These are phyloP conservation scores for Proliferodiscus dingleyae DNA, from an alignment of 2,329 filamentous ascomycete genomes.

Conservation along the genomic window DNA sequence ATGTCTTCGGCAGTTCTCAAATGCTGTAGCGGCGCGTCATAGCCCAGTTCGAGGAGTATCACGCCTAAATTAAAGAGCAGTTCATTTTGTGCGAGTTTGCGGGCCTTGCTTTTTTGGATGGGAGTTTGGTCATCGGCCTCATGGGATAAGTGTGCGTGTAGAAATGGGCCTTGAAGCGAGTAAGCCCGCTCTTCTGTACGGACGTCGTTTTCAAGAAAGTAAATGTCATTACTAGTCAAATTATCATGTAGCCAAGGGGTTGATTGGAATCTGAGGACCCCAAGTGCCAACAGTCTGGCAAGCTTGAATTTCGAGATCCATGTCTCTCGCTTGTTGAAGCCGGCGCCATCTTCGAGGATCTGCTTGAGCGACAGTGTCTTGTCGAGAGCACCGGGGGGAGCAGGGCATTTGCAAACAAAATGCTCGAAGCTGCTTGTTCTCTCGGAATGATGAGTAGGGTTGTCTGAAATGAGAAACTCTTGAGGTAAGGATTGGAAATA, in stretches of 20 bases:
- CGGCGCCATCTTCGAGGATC: not conserved
- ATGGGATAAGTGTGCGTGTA: not conserved
- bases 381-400: not conserved
- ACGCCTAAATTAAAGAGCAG: conserved; percentile 2
- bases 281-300: not conserved
- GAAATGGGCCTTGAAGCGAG: not conserved
- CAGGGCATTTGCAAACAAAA: not conserved
- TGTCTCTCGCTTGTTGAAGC: not conserved
- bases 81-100: not conserved
- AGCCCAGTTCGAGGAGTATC: conserved; percentile 5
- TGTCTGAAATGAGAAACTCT: not conserved
- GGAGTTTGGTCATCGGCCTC: not conserved
- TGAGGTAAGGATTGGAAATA: not conserved
- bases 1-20: not conserved
- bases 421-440: not conserved
- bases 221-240: not conserved
- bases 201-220: not conserved
- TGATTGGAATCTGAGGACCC: not conserved
- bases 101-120: not conserved
- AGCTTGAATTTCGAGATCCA: not conserved
- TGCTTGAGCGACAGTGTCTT: not conserved
- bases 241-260: not conserved
- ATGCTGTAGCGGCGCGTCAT: conserved; percentile 4
- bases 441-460: not conserved
- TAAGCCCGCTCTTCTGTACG: not conserved